Evolutionary conservation across 495 filamentous ascomycete genomes (phyloP), one percentile per base, ranked within the genome.

Genomic region (Penicillium taxi): DNA sequence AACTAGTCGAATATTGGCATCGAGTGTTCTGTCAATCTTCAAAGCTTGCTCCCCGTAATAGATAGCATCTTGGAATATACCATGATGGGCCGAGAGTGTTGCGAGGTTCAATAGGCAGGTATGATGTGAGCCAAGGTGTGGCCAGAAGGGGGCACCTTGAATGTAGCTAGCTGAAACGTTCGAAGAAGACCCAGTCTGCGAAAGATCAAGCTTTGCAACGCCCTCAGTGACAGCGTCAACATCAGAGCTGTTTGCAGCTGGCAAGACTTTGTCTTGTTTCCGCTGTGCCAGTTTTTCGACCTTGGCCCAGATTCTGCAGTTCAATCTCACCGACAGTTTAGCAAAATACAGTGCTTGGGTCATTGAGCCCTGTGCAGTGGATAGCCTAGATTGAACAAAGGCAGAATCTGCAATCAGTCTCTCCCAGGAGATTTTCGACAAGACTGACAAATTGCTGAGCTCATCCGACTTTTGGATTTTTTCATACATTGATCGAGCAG

Each of bases 41-140:
- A 83, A 64, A 1, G 86, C 86, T 51, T 94, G 81, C 44, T 95
- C 81, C 5, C 81, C 74, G 48, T 94, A 94, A 58, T 87, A 91
- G n/a, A 90, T 65, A 5, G 89, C 83, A 54, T 96, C 93, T 33
- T 82, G 80, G 46, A 87, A 84, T 56, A 95, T 72, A 29, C 93
- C 90, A 48, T 88, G 73, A 37, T 89, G 78, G 3, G 84, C 76
- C 39, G 84, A 94, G 11, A 93, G 58, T 14, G 67, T 69, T 3
- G 87, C 85, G 4, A 94, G 72, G 36, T 86, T 78, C 30, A 77
- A 49, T 19, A 90, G 59, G 30, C 76, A 74, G 4, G 73, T 74
- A 50, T 84, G 81, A 18, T 95, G 66, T 6, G 75, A 74, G 21
- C 76, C 71, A 24, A 93, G 76, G 5, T 95, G 64, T 13, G 74